Conservation (phyloP, 2,329 filamentous ascomycete species). For the Ceratocystis huliohia region DNA sequence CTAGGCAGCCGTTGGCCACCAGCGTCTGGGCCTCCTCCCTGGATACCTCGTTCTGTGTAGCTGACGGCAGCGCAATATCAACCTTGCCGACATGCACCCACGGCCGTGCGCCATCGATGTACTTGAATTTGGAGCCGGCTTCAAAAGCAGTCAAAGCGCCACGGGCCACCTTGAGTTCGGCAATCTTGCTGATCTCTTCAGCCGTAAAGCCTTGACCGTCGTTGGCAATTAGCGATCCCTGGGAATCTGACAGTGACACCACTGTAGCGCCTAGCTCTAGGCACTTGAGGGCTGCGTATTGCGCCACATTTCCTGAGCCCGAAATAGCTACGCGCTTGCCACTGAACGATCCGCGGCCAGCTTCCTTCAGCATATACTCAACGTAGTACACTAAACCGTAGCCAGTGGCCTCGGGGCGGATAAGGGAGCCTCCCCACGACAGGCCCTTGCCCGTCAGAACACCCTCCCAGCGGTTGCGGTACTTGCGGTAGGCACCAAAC, state of each 20-base stretch:
- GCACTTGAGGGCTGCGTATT: conserved; percentile 91
- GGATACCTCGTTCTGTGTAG: conserved; percentile 95
- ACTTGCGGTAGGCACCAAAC: conserved; percentile 85
- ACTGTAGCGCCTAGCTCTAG: conserved; percentile 92
- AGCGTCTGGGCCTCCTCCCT: conserved; percentile 79
- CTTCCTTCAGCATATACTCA: conserved; percentile 86
- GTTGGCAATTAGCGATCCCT: conserved; percentile 67
- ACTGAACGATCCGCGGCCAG: conserved; percentile 70
- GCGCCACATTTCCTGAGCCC: conserved; percentile 93
- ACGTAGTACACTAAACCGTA: conserved; percentile 97
- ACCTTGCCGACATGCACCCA: conserved; percentile 85
- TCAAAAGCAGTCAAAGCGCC: conserved; percentile 66
- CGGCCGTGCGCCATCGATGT: conserved; percentile 74
- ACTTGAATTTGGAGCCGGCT: conserved; percentile 59
- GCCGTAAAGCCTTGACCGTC: conserved; percentile 60
- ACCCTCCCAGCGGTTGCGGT: conserved; percentile 86
- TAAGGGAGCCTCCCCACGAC: conserved; percentile 83
- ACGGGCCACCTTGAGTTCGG: conserved; percentile 73
- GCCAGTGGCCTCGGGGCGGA: conserved; percentile 91
- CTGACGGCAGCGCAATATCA: conserved; percentile 82
- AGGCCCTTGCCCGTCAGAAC: conserved; percentile 92
- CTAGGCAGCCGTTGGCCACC: conserved; percentile 61
- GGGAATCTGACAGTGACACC: conserved; percentile 85
- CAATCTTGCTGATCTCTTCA: conserved; percentile 67
- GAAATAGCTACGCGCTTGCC: conserved; percentile 94